Conservation (phyloP, 371 early-diverging fungal species). For the Neoconidiobolus thromboides region DNA sequence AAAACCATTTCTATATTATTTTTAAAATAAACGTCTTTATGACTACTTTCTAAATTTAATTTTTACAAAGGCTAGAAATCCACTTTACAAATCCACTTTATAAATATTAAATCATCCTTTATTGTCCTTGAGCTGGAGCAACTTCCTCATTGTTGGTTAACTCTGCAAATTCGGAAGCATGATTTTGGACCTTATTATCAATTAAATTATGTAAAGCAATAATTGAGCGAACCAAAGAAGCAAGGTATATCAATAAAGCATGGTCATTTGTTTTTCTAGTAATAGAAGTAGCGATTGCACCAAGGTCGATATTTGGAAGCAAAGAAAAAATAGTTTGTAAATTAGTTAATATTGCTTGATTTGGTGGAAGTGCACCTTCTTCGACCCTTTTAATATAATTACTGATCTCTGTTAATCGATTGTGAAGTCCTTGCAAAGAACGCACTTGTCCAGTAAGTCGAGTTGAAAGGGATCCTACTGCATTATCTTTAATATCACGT, state of each 20-base stretch:
- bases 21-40: too few relatives aligned
- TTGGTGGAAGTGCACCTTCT: conserved; percentile 64
- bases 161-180: conserved; percentile 20
- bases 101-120: too few relatives aligned
- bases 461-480: conserved; percentile 81
- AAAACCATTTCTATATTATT: too few relatives aligned
- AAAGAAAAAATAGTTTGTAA: conserved; percentile 92
- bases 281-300: conserved; percentile 56
- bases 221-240: conserved; percentile 72
- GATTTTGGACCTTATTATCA: conserved; percentile 68
- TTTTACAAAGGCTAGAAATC: too few relatives aligned
- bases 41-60: too few relatives aligned
- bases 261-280: conserved; percentile 92
- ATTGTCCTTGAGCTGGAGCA: too few relatives aligned
- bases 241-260: conserved; percentile 75
- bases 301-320: conserved; percentile 66
- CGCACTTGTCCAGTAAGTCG: conserved; percentile 73
- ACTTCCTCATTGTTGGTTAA: not conserved
- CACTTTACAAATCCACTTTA: too few relatives aligned
- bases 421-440: conserved; percentile 71
- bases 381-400: conserved; percentile 77
- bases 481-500: conserved; percentile 93
- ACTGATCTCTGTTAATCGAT: conserved; percentile 65
- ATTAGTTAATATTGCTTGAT: conserved; percentile 90
- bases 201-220: conserved; percentile 92